A percentile compares a stretch with the other conserved stretches of the same genome.
These are phyloP conservation scores for Endocarpon pusillum DNA, from an alignment of 495 filamentous ascomycete genomes.

Conservation along the genomic window DNA sequence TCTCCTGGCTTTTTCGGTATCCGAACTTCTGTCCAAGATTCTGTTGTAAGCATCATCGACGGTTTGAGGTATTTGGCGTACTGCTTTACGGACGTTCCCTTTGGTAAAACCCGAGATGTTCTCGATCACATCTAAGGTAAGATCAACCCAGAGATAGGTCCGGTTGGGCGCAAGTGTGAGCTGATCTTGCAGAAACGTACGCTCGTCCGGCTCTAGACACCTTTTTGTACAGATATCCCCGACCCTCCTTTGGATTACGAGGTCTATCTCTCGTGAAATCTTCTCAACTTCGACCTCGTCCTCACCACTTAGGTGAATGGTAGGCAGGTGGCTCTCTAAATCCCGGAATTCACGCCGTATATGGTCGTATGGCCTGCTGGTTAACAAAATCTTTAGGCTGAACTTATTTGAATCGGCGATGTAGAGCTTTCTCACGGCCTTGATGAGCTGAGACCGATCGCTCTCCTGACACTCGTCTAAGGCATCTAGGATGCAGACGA, in stretches of 20 bases:
- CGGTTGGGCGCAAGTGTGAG: conserved; percentile 17
- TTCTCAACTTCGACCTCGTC: conserved; percentile 17
- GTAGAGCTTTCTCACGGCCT: conserved; percentile 7
- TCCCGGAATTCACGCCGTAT: conserved; percentile 20
- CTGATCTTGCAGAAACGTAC: conserved; percentile 9
- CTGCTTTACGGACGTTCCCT: conserved; percentile 8
- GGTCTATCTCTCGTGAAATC: conserved; percentile 27
- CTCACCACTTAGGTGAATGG: conserved; percentile 24
- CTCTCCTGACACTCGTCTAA: conserved; percentile 20
- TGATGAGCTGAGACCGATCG: conserved; percentile 8
- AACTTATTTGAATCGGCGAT: background rate
- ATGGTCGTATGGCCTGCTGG: conserved; percentile 27
- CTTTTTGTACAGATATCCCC: conserved; percentile 10
- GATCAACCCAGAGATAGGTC: conserved; percentile 33
- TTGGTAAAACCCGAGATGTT: conserved; percentile 9
- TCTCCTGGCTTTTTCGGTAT: conserved; percentile 13
- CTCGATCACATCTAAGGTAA: conserved; percentile 20
- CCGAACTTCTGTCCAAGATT: conserved; percentile 18
- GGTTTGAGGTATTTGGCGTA: conserved; percentile 14
- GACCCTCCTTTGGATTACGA: conserved; percentile 19
- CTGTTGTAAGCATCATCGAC: conserved; percentile 25
- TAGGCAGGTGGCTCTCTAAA: conserved; percentile 11
- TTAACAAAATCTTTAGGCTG: conserved; percentile 30
- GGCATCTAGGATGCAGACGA: conserved; percentile 33
- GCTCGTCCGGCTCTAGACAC: conserved; percentile 9